These are phyloP conservation scores for Quercus tomentella DNA, from an alignment of 331 rosid species.

Conservation along the genomic window DNA sequence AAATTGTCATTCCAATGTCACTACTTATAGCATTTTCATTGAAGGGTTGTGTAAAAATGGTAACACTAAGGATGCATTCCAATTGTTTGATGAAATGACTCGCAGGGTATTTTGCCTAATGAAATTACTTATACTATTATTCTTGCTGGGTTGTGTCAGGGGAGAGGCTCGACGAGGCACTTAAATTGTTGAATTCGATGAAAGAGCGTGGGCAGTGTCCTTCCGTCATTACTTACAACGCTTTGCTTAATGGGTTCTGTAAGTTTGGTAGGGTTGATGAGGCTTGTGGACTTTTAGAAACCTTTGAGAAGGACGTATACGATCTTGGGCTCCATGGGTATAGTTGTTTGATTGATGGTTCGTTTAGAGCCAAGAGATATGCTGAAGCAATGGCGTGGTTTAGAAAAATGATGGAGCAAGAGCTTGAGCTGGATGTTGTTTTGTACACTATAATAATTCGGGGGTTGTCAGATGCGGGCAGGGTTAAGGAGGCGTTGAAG, in stretches of 20 bases:
- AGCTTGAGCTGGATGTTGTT: conserved; percentile 47
- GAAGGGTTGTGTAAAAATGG: conserved; percentile 49
- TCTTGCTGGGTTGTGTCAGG: conserved; percentile 50
- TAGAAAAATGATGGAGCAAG: conserved; percentile 31
- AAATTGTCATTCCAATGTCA: conserved; percentile 27
- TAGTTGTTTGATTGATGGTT: conserved; percentile 52
- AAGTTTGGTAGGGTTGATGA: conserved; percentile 55
- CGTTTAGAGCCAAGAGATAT: conserved; percentile 56
- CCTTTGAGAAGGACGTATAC: conserved; percentile 39
- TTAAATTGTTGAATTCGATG: conserved; percentile 39
- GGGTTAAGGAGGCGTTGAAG: conserved; percentile 50
- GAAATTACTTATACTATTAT: conserved; percentile 27
- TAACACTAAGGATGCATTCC: conserved; percentile 37
- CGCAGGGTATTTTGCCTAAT: conserved; percentile 33
- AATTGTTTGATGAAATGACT: conserved; percentile 59
- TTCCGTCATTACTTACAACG: conserved; percentile 32
- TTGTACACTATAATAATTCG: conserved; percentile 55
- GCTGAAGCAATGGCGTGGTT: conserved; percentile 58
- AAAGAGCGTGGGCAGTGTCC: conserved; percentile 33
- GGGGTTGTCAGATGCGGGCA: conserved; percentile 53
- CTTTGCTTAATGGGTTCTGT: conserved; percentile 68
- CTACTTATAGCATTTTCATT: conserved; percentile 48
- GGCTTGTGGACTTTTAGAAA: conserved; percentile 37
- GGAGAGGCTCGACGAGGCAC: conserved; percentile 43
- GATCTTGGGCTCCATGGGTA: conserved; percentile 33